Conservation (phyloP, 306 rosid species). For the Malus asiatica region DNA sequence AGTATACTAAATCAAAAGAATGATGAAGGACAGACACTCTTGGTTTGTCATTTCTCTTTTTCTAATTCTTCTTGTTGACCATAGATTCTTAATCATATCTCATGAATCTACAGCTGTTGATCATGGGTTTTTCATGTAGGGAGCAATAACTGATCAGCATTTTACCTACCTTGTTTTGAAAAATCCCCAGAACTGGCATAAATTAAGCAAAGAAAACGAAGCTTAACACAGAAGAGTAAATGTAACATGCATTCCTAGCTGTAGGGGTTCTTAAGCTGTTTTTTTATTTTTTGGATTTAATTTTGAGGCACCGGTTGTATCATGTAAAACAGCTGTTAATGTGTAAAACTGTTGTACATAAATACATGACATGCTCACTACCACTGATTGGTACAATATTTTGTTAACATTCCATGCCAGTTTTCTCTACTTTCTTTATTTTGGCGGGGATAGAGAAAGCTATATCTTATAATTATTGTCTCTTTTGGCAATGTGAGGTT, state of each 20-base stretch:
- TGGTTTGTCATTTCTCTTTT: conserved; percentile 49
- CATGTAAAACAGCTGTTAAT: background rate
- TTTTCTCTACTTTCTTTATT: background rate
- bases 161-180: background rate
- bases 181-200: too few species aligned
- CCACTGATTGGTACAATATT: background rate
- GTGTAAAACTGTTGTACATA: background rate
- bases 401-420: background rate
- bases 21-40: conserved; percentile 54
- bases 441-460: background rate
- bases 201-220: background rate
- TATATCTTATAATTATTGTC: background rate
- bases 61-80: background rate
- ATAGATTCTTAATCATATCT: background rate
- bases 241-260: background rate
- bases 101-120: background rate
- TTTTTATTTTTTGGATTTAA: background rate
- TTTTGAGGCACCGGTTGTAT: background rate
- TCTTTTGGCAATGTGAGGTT: background rate
- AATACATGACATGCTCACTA: background rate
- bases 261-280: background rate
- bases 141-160: background rate
- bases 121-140: background rate
- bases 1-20: conserved; percentile 36
- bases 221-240: background rate